Percentiles rank a stretch among this genome's conserved stretches.
phyloP scores from a whole-genome alignment of 176 grass and related monocot genomes.

The Ensete ventricosum region DNA sequence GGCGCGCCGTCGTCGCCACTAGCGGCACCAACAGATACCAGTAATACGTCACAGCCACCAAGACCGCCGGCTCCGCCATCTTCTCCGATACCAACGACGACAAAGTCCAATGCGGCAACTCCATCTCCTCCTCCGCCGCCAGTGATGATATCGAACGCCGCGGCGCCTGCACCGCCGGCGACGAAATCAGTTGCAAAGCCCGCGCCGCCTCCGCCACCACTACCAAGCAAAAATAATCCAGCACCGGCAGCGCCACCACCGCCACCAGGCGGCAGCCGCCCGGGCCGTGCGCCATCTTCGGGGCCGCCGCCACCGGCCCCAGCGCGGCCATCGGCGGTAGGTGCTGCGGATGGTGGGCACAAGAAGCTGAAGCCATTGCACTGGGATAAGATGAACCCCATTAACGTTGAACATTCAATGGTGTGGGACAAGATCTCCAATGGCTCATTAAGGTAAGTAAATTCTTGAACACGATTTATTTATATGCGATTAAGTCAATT shows the following conservation, averaged over 20 bases:
- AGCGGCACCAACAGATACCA: background rate
- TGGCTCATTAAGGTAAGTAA: constrained; percentile 76
- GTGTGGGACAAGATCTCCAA: constrained; percentile 86
- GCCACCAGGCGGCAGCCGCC: background rate
- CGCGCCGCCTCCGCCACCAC: constrained; percentile 21
- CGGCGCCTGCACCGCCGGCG: background rate
- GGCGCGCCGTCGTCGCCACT: no score
- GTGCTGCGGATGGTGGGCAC: constrained; percentile 19
- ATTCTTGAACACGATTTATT: background rate
- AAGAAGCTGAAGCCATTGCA: constrained; percentile 85
- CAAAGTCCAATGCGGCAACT: background rate
- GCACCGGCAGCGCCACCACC: constrained; percentile 30
- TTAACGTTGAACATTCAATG: constrained; percentile 75
- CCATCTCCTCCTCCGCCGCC: constrained; percentile 9
- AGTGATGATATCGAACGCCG: background rate
- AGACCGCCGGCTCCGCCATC: background rate
- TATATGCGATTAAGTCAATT: no score
- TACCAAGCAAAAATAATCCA: background rate
- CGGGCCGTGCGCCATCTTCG: background rate
- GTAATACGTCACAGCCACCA: background rate
- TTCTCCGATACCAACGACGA: background rate
- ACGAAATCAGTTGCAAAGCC: background rate
- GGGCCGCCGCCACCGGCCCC: background rate
- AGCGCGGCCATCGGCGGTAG: constrained; percentile 26
- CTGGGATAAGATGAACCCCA: constrained; percentile 80